Evolutionary conservation across 495 filamentous ascomycete genomes (phyloP).

Genomic region (Aspergillus baeticus): DNA sequence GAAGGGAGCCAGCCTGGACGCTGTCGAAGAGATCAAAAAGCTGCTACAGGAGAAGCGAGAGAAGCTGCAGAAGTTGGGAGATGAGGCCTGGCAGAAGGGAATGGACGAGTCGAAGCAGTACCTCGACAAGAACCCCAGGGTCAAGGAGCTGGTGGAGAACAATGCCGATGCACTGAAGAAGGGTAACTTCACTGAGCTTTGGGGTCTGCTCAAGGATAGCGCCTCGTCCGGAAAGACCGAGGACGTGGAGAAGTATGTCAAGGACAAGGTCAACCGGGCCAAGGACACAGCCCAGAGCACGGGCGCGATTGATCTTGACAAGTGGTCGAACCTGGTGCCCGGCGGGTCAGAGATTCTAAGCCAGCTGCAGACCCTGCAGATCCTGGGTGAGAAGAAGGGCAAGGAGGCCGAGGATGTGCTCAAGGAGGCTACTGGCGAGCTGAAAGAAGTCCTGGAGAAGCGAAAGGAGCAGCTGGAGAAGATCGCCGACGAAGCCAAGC

Average conservation of each 20-base stretch:
- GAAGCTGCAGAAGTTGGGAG: slow-evolving; percentile 58
- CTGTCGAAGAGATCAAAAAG: slow-evolving; percentile 51
- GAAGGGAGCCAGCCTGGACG: slow-evolving; percentile 48
- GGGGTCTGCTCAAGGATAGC: slow-evolving; percentile 51
- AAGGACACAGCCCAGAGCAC: slow-evolving; percentile 32
- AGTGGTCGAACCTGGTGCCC: slow-evolving; percentile 52
- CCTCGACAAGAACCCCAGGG: slow-evolving; percentile 64
- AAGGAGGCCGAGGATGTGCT: slow-evolving; percentile 59
- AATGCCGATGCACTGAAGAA: slow-evolving; percentile 60
- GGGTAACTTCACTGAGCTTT: slow-evolving; percentile 55
- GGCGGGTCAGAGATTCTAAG: slow-evolving; percentile 54
- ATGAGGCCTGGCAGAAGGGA: slow-evolving; percentile 64
- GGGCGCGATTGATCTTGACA: slow-evolving; percentile 36
- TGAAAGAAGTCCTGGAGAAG: slow-evolving; percentile 46
- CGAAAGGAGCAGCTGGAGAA: slow-evolving; percentile 38
- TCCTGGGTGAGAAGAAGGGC: slow-evolving; percentile 56
- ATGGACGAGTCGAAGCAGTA: slow-evolving; percentile 59
- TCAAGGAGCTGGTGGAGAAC: slow-evolving; percentile 61
- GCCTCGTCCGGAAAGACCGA: slow-evolving; percentile 53
- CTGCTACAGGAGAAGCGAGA: slow-evolving; percentile 64
- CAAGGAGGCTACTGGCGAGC: slow-evolving; percentile 57
- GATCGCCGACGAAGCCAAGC: slow-evolving; percentile 36
- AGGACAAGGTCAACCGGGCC: slow-evolving; percentile 51
- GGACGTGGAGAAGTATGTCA: slow-evolving; percentile 57
- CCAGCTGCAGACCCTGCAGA: slow-evolving; percentile 52